Evolutionary conservation across 495 filamentous ascomycete genomes (phyloP), one percentile per base, ranked within the genome.

Genomic region (Chaetomidium leptoderma): DNA sequence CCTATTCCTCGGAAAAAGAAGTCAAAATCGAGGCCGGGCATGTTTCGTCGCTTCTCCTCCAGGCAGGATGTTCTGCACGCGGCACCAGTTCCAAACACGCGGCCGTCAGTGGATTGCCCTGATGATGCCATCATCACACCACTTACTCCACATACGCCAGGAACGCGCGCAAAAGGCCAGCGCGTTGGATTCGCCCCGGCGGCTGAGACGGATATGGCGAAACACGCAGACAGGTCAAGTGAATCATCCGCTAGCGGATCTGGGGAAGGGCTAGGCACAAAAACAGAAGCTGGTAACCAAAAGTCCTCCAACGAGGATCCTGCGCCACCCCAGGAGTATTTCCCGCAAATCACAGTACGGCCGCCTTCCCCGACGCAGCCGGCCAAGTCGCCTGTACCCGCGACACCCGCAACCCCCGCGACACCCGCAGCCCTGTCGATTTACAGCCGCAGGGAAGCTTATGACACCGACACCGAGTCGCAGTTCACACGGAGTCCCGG

Each of bases 1-100:
- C 92, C 92, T 3, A 75, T 79, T 40, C 88, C 63, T 4, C 82
- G 81, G 59, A 71, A 70, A 52, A 66, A 64, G 55, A 56, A 63
- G 48, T 53, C 60, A 19, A 70, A 59, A 0, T 43, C 45, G 9
- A 68, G 72, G 44, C 68, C 72, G 3, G 70, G 66, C 16, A 66
- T 76, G 55, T 71, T 78, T 39, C 74, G 71, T 11, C 67, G 74
- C 9, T 63, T 67, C 26, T 80, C 75, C 2, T 78, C 73, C 27
- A 70, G 57, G 51, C 58, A 39, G 26, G 29, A 47, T 6, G 27
- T 63, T 21, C 39, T 43, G n/a, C 47, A 59, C 14, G 36, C 5
- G 2, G 27, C 32, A 6, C 13, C 45, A 6, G 19, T 35, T 2
- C 43, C 45, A 40, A 24, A 43, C 8, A 16, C 9, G 9, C 50